Evolutionary conservation across 306 rosid genomes (phyloP).

Genomic region (Betula pendula): DNA sequence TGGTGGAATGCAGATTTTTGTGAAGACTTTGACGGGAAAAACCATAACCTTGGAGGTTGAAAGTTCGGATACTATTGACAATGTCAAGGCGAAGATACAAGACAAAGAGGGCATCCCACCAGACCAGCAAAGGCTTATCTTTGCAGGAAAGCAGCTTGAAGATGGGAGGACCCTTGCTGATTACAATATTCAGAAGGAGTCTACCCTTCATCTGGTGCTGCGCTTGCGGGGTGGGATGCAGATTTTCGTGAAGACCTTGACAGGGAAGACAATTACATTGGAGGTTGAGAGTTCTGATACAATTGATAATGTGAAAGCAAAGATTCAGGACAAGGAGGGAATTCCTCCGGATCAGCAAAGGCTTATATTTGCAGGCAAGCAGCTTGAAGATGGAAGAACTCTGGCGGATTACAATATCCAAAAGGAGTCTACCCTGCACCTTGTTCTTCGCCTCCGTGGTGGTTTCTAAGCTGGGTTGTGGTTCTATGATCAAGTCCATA

Average conservation of each 20-base stretch:
- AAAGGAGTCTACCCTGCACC: conserved; percentile 40
- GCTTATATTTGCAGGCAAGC: conserved; percentile 34
- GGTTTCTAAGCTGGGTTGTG: conserved; percentile 9
- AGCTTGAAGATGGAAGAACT: conserved; percentile 41
- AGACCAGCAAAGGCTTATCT: conserved; percentile 37
- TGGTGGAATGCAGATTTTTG: conserved; percentile 36
- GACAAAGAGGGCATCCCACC: conserved; percentile 36
- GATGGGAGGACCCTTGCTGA: conserved; percentile 33
- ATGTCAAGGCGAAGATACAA: conserved; percentile 31
- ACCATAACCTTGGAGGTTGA: conserved; percentile 34
- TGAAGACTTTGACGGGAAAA: conserved; percentile 30
- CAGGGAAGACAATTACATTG: conserved; percentile 35
- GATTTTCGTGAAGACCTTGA: conserved; percentile 34
- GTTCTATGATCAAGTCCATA: not conserved
- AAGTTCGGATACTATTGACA: conserved; percentile 32
- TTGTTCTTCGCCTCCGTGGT: conserved; percentile 41
- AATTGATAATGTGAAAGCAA: conserved; percentile 30
- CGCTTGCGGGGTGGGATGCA: conserved; percentile 39
- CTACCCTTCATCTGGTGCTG: conserved; percentile 34
- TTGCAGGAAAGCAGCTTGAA: conserved; percentile 35
- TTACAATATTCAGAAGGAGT: conserved; percentile 40
- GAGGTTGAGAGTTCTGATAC: conserved; percentile 39
- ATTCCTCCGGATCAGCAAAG: conserved; percentile 40
- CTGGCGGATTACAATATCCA: conserved; percentile 39
- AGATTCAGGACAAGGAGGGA: conserved; percentile 39